A percentile compares a stretch with the other conserved stretches of the same genome.
Conservation (phyloP, 75 land plant genomes). For the Picea sitchensis region DNA sequence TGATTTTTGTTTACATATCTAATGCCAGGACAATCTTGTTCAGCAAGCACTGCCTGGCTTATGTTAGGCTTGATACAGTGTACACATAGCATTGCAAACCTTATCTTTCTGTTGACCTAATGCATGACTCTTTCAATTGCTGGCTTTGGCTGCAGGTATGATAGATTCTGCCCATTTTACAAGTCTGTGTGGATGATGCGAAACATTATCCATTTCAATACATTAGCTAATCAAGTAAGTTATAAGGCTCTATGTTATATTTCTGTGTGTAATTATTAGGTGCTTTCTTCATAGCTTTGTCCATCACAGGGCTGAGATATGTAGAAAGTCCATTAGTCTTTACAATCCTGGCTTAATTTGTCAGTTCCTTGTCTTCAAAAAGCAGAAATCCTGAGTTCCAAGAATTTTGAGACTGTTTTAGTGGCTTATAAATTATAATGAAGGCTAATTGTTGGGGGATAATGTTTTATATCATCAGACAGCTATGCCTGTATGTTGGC, state of each 20-base stretch:
- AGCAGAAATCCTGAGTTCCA: neutral
- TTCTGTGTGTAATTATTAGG: neutral
- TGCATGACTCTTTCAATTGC: neutral
- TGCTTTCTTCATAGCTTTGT: neutral
- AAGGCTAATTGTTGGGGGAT: neutral
- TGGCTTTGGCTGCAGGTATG: slow-evolving; percentile 61
- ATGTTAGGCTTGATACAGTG: neutral
- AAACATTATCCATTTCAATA: slow-evolving; percentile 89
- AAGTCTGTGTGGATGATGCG: slow-evolving; percentile 99
- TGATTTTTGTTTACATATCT: neutral
- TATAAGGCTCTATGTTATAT: neutral
- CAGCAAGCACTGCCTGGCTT: neutral
- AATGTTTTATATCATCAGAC: neutral
- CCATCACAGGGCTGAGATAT: neutral
- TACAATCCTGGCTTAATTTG: neutral
- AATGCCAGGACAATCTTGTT: neutral
- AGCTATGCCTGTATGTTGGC: neutral
- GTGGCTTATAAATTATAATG: neutral
- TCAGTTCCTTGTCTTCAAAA: neutral
- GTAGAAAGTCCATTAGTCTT: neutral
- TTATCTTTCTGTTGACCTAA: neutral
- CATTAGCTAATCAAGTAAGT: slow-evolving; percentile 90
- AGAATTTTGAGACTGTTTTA: neutral
- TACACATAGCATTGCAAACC: neutral
- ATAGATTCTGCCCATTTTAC: slow-evolving; percentile 97